Conservation (phyloP, 2,329 filamentous ascomycete species). For the Graphilbum sp. region DNA sequence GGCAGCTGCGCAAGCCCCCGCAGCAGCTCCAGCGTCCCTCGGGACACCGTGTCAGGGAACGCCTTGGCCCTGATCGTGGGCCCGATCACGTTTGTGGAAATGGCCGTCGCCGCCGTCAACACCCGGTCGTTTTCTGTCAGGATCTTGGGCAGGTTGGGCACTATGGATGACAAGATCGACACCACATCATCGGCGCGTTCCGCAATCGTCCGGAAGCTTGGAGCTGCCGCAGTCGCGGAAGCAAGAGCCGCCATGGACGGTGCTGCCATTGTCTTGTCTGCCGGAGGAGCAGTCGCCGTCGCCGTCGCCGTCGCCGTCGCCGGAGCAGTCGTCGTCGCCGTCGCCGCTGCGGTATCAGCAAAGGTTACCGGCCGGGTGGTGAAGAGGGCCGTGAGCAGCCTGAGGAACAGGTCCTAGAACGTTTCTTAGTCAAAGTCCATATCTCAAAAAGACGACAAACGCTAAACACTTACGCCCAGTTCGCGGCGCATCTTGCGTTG, state of each 20-base stretch:
- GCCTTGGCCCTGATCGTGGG: conserved; percentile 69
- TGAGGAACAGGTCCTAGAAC: conserved; percentile 65
- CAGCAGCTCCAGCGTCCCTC: conserved; percentile 54
- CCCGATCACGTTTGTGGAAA: conserved; percentile 68
- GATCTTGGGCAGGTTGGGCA: conserved; percentile 67
- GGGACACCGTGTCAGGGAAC: conserved; percentile 73
- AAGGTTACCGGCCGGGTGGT: conserved; percentile 71
- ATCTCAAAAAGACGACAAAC: neutral
- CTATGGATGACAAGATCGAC: conserved; percentile 59
- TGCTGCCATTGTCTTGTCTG: neutral
- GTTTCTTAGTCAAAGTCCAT: neutral
- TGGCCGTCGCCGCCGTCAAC: conserved; percentile 56
- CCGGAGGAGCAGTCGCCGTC: neutral
- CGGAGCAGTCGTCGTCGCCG: neutral
- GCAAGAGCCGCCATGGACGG: neutral
- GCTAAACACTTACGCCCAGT: conserved; percentile 42
- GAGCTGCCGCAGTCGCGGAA: neutral
- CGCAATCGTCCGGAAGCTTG: conserved; percentile 14
- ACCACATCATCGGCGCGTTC: conserved; percentile 59
- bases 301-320: neutral
- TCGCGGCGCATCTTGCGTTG: conserved; percentile 84
- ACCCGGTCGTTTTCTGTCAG: conserved; percentile 77
- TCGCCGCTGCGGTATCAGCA: conserved; percentile 28
- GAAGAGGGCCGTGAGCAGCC: conserved; percentile 83
- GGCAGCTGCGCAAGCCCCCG: conserved; percentile 62